phyloP scores from a whole-genome alignment of 2,329 filamentous ascomycete genomes.

The Fusarium sp. region DNA sequence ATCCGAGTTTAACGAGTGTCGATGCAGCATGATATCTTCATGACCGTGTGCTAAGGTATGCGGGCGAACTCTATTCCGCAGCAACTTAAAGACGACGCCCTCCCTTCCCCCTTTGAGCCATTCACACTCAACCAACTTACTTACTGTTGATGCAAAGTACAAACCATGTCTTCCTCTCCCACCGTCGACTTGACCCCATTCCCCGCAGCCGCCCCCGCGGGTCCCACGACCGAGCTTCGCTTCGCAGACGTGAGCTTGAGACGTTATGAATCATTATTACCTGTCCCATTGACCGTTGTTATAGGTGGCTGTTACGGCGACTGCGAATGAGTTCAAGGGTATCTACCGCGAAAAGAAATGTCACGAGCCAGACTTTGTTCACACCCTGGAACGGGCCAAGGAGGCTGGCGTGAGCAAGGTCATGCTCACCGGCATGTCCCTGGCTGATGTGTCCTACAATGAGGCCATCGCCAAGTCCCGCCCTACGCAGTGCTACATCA shows the following conservation, averaged over 20 bases:
- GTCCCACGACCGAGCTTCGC: conserved; percentile 34
- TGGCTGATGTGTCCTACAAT: conserved; percentile 46
- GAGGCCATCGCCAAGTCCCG: conserved; percentile 45
- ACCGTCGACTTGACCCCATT: conserved; percentile 39
- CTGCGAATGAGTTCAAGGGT: conserved; percentile 60
- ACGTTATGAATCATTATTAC: not conserved
- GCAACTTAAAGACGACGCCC: conserved; percentile 19
- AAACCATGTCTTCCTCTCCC: conserved; percentile 33
- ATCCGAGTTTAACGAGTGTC: conserved; percentile 12
- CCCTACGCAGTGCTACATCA: conserved; percentile 54
- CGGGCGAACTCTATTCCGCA: conserved; percentile 31
- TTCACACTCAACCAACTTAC: conserved; percentile 6
- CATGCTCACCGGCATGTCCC: conserved; percentile 55
- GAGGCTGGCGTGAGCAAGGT: conserved; percentile 57
- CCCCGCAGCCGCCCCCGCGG: conserved; percentile 35
- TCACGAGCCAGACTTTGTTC: conserved; percentile 58
- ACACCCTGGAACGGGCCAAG: conserved; percentile 55
- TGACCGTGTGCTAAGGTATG: conserved; percentile 22
- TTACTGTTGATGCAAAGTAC: not conserved
- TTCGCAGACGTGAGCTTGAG: conserved; percentile 41
- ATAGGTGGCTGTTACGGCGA: conserved; percentile 53
- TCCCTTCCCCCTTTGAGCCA: conserved; percentile 9
- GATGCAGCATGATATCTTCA: conserved; percentile 39
- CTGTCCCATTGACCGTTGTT: not conserved
- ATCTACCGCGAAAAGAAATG: conserved; percentile 63